Evolutionary conservation across 1,284 basidiomycete species (phyloP).

Genomic region (Cystobasidiaceae sp.): DNA sequence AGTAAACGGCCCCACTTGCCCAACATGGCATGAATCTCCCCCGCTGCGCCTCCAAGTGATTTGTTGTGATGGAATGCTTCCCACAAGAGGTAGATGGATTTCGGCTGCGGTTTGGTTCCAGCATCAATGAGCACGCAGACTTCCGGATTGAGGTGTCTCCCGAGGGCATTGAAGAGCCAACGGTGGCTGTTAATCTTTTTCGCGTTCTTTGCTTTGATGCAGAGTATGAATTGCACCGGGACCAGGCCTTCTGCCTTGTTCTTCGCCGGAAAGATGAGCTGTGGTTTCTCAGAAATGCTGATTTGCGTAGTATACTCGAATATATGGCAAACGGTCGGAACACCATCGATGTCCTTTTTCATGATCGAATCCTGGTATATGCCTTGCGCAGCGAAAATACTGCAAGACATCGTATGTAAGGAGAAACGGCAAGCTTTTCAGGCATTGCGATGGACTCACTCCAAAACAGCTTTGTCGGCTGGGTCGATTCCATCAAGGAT

Average conservation of each 20-base stretch:
- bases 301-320: conserved; percentile 49
- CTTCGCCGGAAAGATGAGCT: conserved; percentile 80
- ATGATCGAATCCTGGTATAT: conserved; percentile 67
- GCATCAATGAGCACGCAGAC: conserved; percentile 87
- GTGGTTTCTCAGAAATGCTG: conserved; percentile 67
- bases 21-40: conserved; percentile 64
- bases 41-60: conserved; percentile 53
- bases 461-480: conserved; percentile 91
- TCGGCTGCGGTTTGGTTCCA: conserved; percentile 72
- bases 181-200: conserved; percentile 83
- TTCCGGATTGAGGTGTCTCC: conserved; percentile 78
- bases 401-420: neutral
- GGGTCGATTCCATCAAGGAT: conserved; percentile 79
- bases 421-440: neutral
- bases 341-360: conserved; percentile 84
- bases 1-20: conserved; percentile 77
- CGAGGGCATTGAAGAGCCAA: conserved; percentile 97
- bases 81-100: conserved; percentile 30
- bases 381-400: conserved; percentile 48
- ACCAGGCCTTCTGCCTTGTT: conserved; percentile 80
- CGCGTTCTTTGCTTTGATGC: conserved; percentile 85
- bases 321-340: conserved; percentile 66
- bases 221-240: conserved; percentile 91
- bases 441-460: conserved; percentile 52
- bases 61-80: conserved; percentile 79